These are phyloP conservation scores for Lentinula novae-zelandiae DNA, from an alignment of 1,284 basidiomycete genomes.

Conservation along the genomic window DNA sequence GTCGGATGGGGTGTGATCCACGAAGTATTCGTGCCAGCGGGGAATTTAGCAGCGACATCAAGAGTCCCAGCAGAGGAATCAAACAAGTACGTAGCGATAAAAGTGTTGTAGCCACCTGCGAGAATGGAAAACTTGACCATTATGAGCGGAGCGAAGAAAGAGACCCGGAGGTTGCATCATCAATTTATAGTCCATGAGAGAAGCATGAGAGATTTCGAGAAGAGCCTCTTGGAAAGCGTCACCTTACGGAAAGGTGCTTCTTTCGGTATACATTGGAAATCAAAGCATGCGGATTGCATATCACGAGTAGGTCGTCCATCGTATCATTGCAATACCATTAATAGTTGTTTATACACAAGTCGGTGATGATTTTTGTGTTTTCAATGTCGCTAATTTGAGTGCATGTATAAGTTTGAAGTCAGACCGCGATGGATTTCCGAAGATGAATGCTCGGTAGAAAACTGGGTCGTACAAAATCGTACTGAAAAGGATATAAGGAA, in stretches of 20 bases:
- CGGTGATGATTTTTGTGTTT: neutral
- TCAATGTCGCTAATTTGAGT: neutral
- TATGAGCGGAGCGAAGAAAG: neutral
- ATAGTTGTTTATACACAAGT: neutral
- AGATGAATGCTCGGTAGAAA: neutral
- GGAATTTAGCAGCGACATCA: slow-evolving; percentile 41
- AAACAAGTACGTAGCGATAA: slow-evolving; percentile 61
- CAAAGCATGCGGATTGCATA: neutral
- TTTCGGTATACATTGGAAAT: neutral
- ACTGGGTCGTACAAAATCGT: slow-evolving; percentile 4
- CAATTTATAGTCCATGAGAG: neutral
- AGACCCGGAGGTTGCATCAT: neutral
- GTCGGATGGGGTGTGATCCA: slow-evolving; percentile 53
- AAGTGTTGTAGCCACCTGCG: slow-evolving; percentile 56
- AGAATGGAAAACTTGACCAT: slow-evolving; percentile 62
- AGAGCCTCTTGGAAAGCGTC: neutral
- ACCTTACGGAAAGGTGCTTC: neutral
- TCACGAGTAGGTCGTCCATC: neutral
- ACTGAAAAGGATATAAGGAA: neutral
- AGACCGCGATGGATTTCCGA: neutral
- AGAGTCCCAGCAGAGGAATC: slow-evolving; percentile 43
- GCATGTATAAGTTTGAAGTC: neutral
- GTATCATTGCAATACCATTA: neutral
- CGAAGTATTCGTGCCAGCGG: slow-evolving; percentile 49
- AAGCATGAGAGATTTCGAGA: neutral